Percentiles rank a stretch among this genome's conserved stretches.
These are phyloP conservation scores for Physocladia obscura DNA, from an alignment of 192 early-diverging fungal genomes.

Conservation along the genomic window DNA sequence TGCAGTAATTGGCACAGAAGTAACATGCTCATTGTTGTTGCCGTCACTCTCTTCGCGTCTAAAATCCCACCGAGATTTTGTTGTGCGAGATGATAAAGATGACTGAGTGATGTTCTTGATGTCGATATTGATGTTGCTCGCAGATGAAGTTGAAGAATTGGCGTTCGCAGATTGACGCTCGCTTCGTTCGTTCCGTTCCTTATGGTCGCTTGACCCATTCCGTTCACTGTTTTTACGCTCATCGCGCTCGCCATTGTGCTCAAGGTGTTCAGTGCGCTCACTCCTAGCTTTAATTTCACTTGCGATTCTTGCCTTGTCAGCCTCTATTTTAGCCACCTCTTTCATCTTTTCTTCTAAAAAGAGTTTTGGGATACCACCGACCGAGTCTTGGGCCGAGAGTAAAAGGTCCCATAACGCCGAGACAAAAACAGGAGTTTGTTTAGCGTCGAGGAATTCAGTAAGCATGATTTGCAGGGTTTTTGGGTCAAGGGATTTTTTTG, in stretches of 20 bases:
- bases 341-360: constrained; percentile 87
- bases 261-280: constrained; percentile 16
- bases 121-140: background rate
- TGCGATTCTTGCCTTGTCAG: constrained; percentile 3
- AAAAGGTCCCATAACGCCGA: constrained; percentile 87
- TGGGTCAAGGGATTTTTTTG: constrained; percentile 61
- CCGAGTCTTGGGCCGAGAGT: constrained; percentile 79
- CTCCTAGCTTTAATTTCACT: background rate
- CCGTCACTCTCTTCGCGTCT: background rate
- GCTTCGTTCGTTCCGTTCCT: too few species aligned
- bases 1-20: background rate
- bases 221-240: background rate
- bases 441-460: constrained; percentile 88
- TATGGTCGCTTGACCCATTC: background rate
- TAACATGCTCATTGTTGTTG: background rate
- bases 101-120: too few species aligned
- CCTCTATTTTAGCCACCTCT: constrained; percentile 53
- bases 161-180: too few species aligned
- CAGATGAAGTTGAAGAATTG: too few species aligned
- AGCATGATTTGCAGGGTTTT: constrained; percentile 91
- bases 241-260: background rate
- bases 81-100: too few species aligned
- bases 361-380: constrained; percentile 79
- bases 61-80: background rate
- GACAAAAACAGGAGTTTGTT: constrained; percentile 75